A percentile compares a stretch with the other conserved stretches of the same genome.
phyloP scores from a whole-genome alignment of 2,329 filamentous ascomycete species.

The Scedosporium minutisporum region DNA sequence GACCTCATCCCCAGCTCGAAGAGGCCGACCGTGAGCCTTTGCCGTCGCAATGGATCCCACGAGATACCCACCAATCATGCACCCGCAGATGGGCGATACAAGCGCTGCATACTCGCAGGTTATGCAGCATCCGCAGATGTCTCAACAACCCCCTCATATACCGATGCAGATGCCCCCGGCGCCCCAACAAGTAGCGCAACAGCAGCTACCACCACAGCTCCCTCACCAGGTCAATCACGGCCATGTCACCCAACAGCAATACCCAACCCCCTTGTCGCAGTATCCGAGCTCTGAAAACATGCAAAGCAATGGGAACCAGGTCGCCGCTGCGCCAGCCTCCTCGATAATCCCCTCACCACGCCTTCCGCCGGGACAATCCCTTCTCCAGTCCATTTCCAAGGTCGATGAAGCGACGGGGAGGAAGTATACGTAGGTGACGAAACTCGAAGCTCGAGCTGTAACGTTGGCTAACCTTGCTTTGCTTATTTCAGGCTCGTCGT shows the following conservation, averaged over 20 bases:
- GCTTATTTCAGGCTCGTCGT: conserved; percentile 53
- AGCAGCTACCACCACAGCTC: background rate
- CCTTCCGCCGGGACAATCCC: conserved; percentile 2
- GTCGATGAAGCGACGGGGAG: conserved; percentile 24
- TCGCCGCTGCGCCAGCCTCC: background rate
- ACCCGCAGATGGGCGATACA: conserved; percentile 4
- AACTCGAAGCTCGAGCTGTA: background rate
- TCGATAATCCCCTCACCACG: conserved; percentile 3
- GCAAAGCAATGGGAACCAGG: conserved; percentile 5
- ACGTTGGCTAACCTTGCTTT: background rate
- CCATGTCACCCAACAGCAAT: conserved; percentile 1
- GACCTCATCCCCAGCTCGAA: background rate
- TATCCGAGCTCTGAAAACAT: conserved; percentile 4
- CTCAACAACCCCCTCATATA: conserved; percentile 3
- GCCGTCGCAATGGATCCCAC: conserved; percentile 3
- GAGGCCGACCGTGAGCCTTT: background rate
- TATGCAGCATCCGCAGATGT: conserved; percentile 6
- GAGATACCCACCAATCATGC: conserved; percentile 1
- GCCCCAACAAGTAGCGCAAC: conserved; percentile 3
- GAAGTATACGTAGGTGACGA: conserved; percentile 23
- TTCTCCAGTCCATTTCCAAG: conserved; percentile 17
- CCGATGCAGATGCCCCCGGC: conserved; percentile 4
- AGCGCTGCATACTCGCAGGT: conserved; percentile 1
- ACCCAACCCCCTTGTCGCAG: conserved; percentile 1
- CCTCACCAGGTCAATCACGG: conserved; percentile 1